Evolutionary conservation across 805 yeast species (phyloP).

Genomic region (Saturnispora kantuleensis): DNA sequence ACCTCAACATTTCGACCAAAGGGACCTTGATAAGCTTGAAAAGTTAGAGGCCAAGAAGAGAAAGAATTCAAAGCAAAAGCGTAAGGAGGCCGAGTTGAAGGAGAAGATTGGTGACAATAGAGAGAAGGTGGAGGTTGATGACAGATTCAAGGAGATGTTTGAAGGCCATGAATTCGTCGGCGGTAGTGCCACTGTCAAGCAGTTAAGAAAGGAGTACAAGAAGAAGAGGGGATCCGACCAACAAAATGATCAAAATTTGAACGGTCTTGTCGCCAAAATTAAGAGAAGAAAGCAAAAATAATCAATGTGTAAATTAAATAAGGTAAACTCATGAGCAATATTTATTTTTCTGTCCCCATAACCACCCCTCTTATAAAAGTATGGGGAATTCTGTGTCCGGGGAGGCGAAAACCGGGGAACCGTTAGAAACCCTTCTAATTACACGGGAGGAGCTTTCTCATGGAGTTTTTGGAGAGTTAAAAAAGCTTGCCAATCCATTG

Average conservation of each 20-base stretch:
- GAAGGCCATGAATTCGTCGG: constrained; percentile 87
- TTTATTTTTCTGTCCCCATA: no score
- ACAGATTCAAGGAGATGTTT: constrained; percentile 75
- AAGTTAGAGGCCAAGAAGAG: constrained; percentile 41
- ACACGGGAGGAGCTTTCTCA: background rate
- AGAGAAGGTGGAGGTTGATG: constrained; percentile 51
- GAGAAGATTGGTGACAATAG: constrained; percentile 27
- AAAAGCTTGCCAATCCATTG: constrained; percentile 1
- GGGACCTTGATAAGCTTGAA: constrained; percentile 66
- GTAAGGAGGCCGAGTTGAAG: constrained; percentile 41
- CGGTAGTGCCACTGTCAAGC: constrained; percentile 84
- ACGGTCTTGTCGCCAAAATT: constrained; percentile 40
- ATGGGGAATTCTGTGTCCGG: constrained; percentile 5
- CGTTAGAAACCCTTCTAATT: background rate
- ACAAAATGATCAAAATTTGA: constrained; percentile 12
- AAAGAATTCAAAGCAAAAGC: constrained; percentile 36
- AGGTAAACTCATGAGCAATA: background rate
- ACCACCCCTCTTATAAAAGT: background rate
- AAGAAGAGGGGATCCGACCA: constrained; percentile 13
- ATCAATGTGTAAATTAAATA: background rate
- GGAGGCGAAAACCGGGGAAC: background rate
- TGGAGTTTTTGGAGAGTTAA: constrained; percentile 2
- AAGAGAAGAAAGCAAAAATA: constrained; percentile 26
- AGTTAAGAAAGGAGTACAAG: constrained; percentile 66
- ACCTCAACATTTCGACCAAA: constrained; percentile 63